Evolutionary conservation across 345 rosid genomes (phyloP), one percentile per base, ranked within the genome.

Genomic region (Pistacia atlantica): DNA sequence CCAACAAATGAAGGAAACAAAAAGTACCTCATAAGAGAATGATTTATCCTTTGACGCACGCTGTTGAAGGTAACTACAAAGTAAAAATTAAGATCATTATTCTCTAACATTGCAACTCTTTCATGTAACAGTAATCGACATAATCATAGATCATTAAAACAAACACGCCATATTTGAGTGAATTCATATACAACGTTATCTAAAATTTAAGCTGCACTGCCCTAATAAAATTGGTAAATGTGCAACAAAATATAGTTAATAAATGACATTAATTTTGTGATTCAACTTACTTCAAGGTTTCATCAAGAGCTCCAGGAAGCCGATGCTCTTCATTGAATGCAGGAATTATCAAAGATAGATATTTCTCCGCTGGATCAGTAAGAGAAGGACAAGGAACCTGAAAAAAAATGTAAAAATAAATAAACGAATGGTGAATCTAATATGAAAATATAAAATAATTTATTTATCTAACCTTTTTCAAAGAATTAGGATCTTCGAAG

Each of bases 291-390:
- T 83, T 88, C 88, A 96, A 86, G 25, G 97, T 89, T 86, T 95
- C 99, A 77, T 87, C 90, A 65, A 95, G 94, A 49, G 97, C 95
- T 49, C 82, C 89, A 74, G 98, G 98, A 81, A 95, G 99, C 73
- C 99, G 90, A 73, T 84, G 86, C 84, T 93, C 98, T 81, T 95
- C 99, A 63, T 95, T 95, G 75, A 61, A 93, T 4, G 99, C 99
- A 13, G 99, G 99, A 81, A 95, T 84, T 68, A 95, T 87, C 77
- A 95, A 76, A 11, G 99, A 92, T 49, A 95, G 45, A 83, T 95
- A 93, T 88, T 92, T 93, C 75, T 87, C 90, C 0, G 97, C 89
- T 22, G 98, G 97, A 77, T 96, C 92, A 12, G 74, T 72, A 52
- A 92, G 71, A 79, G 78, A 67, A 54, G 97, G 92, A 79, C 90